Base-by-base conservation (phyloP, 2,329 filamentous ascomycete genomes). In the Fusarium torulosum region DNA sequence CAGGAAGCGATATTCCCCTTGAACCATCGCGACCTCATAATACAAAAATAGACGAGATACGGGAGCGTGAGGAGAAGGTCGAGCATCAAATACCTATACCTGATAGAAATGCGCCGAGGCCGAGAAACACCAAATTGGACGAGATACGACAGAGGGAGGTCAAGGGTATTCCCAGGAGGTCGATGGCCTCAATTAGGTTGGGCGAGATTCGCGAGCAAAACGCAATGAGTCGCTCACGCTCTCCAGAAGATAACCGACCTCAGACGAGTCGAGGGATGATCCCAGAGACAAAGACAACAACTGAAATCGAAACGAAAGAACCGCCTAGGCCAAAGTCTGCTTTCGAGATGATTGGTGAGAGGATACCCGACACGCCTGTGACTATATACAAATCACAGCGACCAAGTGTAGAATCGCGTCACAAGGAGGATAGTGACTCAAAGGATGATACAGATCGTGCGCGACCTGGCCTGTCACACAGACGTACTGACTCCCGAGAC, bases 131-230 rank as follows among this genome's bases (percentile, higher is more conserved):
- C n/a, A 83, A 82, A 49, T 69, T 86, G 10, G 84, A 86, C 42
- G 82, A 85, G 25, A 81, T 87, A 44, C 76, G 79, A 37, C 77
- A 78, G 43, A 76, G 78, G 21, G 83, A 85, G 69, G 76, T 76
- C 45, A 77, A 81, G 29, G 79, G 79, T 4, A 68, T 83, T 25
- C 83, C 85, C 7, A 82, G 76, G 55, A 79, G 82, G 51, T 81
- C 81, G 3, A 73, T 85, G 17, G 82, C 85, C n/a, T 79, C 80
- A 8, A 81, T 82, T 53, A 79, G 81, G 31, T 75, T 88, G 4
- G 84, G 83, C 33, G 85, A 86, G 72, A 86, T 86, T 54, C 79
- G 82, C 38, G 82, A 85, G 53, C 79, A 76, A 57, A 86, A 87
- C 70, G 80, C 81, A 35, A 77, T 79, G 64, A 79, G 80, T 9